Conservation (phyloP, 805 yeast species). For the Clavispora phyllophila region DNA sequence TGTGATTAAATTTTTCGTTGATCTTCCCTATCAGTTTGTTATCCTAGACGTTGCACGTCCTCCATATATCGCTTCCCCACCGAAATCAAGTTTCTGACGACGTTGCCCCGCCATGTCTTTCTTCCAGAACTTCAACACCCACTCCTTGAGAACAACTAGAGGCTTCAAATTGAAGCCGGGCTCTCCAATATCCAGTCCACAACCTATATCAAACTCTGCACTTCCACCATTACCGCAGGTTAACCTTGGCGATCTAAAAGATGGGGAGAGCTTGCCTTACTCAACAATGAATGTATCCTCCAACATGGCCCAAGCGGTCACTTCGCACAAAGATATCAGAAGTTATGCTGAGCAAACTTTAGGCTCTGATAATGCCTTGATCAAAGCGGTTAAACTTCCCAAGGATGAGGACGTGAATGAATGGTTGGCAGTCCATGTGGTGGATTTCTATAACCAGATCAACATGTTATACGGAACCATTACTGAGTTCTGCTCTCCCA, state of each 20-base stretch:
- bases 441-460: slow-evolving; percentile 91
- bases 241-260: slow-evolving; percentile 5
- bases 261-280: slow-evolving; percentile 17
- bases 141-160: slow-evolving; percentile 36
- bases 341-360: slow-evolving; percentile 91
- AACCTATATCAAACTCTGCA: slow-evolving; percentile 30
- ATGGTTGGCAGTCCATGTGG: slow-evolving; percentile 98
- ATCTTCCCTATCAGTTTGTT: too few species aligned
- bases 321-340: slow-evolving; percentile 68
- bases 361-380: slow-evolving; percentile 86
- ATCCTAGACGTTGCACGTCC: neutral
- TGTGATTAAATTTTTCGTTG: too few species aligned
- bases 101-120: slow-evolving; percentile 25
- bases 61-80: neutral
- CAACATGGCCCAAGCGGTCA: slow-evolving; percentile 28
- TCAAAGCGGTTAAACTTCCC: slow-evolving; percentile 91
- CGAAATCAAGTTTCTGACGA: neutral
- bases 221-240: slow-evolving; percentile 24
- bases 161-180: slow-evolving; percentile 39
- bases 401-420: slow-evolving; percentile 87
- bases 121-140: slow-evolving; percentile 42
- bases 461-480: slow-evolving; percentile 95
- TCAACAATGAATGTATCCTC: slow-evolving; percentile 26
- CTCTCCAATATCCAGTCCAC: slow-evolving; percentile 37
- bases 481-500: slow-evolving; percentile 93